Conservation (phyloP, 2,329 filamentous ascomycete genomes). For the Pseudogymnoascus sp. region DNA sequence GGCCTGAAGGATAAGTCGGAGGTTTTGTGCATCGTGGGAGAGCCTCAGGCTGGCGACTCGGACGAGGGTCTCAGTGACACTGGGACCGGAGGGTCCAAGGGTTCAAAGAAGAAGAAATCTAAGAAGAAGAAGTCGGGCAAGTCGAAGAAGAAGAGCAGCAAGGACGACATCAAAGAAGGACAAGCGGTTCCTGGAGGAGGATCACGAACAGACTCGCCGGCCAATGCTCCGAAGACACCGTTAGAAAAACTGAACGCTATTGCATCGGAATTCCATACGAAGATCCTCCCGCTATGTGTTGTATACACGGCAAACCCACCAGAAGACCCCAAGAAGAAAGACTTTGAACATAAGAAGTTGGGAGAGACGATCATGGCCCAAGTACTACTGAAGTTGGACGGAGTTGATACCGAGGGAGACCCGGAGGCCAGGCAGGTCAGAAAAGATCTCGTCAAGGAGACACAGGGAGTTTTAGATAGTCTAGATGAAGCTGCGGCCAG, state of each 20-base stretch:
- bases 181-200: conserved; percentile 30
- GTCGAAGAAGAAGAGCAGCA: conserved; percentile 35
- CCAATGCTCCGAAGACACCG: conserved; percentile 33
- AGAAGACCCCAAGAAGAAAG: conserved; percentile 54
- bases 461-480: conserved; percentile 56
- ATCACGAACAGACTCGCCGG: conserved; percentile 24
- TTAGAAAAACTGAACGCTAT: conserved; percentile 61
- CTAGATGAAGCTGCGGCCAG: conserved; percentile 40
- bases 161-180: conserved; percentile 19
- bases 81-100: conserved; percentile 27
- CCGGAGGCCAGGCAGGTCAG: conserved; percentile 53
- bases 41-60: conserved; percentile 34
- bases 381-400: conserved; percentile 68
- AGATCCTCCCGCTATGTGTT: conserved; percentile 56
- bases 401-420: conserved; percentile 64
- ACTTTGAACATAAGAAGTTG: conserved; percentile 66
- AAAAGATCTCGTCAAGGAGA: conserved; percentile 65
- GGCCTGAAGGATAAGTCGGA: conserved; percentile 55
- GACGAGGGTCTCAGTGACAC: conserved; percentile 37
- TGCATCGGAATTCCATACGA: conserved; percentile 51
- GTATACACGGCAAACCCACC: conserved; percentile 57
- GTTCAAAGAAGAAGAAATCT: conserved; percentile 36
- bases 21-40: conserved; percentile 47
- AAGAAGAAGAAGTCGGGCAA: conserved; percentile 32
- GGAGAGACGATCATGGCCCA: conserved; percentile 70